Percentiles rank a stretch among this genome's conserved stretches.
Conservation (phyloP, 768 basidiomycete genomes). For the Suillus variegatus region DNA sequence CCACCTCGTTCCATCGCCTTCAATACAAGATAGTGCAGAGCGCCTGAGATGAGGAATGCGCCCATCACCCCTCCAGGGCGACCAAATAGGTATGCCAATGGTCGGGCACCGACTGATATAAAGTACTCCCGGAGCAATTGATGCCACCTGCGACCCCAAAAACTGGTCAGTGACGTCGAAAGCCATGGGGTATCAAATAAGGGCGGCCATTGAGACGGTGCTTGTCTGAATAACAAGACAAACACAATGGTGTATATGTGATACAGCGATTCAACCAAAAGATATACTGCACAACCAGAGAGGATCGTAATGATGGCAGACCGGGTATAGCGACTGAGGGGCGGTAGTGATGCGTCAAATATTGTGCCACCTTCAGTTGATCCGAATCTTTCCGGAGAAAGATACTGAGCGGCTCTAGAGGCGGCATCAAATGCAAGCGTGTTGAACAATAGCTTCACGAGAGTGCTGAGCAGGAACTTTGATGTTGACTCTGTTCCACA, state of each 20-base stretch:
- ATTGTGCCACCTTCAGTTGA: conserved; percentile 36
- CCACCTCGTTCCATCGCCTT: conserved; percentile 60
- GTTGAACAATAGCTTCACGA: conserved; percentile 1
- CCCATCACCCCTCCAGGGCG: conserved; percentile 53
- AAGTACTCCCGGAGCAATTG: conserved; percentile 64
- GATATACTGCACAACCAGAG: conserved; percentile 46
- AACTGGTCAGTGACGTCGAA: conserved; percentile 57
- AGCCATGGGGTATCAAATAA: conserved; percentile 59
- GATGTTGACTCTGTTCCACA: conserved; percentile 17
- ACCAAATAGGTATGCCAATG: conserved; percentile 45
- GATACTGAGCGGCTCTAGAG: conserved; percentile 16
- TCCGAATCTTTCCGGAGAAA: conserved; percentile 44
- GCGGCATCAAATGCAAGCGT: conserved; percentile 13
- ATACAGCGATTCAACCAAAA: conserved; percentile 45
- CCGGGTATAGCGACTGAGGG: conserved; percentile 38
- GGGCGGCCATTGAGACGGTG: conserved; percentile 62
- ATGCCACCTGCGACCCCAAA: conserved; percentile 72
- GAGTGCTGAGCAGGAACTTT: conserved; percentile 18
- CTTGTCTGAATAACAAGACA: conserved; percentile 47
- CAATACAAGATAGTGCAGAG: conserved; percentile 57
- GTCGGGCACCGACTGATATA: conserved; percentile 48
- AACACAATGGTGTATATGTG: conserved; percentile 43
- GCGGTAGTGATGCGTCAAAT: conserved; percentile 35
- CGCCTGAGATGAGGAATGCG: conserved; percentile 59
- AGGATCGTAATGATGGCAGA: conserved; percentile 46